Base-by-base conservation (phyloP, 192 early-diverging fungal genomes). In the Helicostylum pulchrum region DNA sequence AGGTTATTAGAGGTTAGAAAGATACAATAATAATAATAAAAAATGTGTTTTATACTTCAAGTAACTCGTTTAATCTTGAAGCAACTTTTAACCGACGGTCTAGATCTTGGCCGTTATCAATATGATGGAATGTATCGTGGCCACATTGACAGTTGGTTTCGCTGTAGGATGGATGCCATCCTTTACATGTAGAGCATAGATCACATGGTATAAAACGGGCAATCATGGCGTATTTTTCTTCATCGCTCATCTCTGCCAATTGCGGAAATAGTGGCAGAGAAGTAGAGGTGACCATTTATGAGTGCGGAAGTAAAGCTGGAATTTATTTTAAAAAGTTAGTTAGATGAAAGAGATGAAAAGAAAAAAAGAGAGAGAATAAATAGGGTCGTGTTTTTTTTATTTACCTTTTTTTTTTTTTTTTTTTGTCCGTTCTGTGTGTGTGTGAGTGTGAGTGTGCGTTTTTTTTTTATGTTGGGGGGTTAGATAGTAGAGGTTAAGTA, bases 151-250 rank as follows among this genome's bases (percentile, higher is more conserved):
- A 83, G 6, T 60, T 63, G 36, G 77, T 75, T 23, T 56, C 63
- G 9, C 68, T 63, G 45, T 47, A 9, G 11, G 68, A 46, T 19
- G 65, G 81, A 61, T 64, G 64, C 82, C 82, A 83, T 4, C 78
- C 75, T 55, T 71, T 58, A 70, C 82, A 83, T 30, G 44, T 46
- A 34, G 59, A 39, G 58, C 82, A 83, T 32, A 47, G 23, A 21
- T 73, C 71, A 45, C 82, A 83, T 0, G 82, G 72, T 53, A 77
- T 70, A 53, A 77, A 72, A 23, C 79, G 71, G 20, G 70, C 82
- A 50, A 83, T 71, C 44, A 80, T 79, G 34, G 79, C 39, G 45
- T 79, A 66, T 44, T 79, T 78, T 23, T 64, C 62, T 54, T 64
- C 62, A 9, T 64, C 62, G n/a, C 36, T 64, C 50, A 64, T 43